Percentiles rank a stretch among this genome's conserved stretches.
These are phyloP conservation scores for Hippophae rhamnoides DNA, from an alignment of 306 rosid species.

Conservation along the genomic window DNA sequence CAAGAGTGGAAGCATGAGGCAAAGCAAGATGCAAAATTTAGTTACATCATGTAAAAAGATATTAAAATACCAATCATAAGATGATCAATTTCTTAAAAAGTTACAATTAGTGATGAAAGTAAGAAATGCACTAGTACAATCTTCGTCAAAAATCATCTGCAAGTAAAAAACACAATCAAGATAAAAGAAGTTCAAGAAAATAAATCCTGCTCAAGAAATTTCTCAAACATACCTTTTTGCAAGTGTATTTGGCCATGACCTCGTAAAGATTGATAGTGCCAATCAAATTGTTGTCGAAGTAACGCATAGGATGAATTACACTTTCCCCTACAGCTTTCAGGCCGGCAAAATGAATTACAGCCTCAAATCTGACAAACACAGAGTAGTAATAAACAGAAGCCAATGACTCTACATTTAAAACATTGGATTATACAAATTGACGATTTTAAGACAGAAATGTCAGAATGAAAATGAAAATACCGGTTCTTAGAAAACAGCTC, in stretches of 20 bases:
- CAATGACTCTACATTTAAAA: neutral
- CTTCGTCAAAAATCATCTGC: neutral
- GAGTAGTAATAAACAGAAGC: neutral
- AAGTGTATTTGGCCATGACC: constrained; percentile 68
- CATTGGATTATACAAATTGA: too few relatives aligned
- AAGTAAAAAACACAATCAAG: too few relatives aligned
- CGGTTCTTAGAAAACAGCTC: constrained; percentile 49
- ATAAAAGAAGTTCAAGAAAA: too few relatives aligned
- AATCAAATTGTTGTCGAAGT: constrained; percentile 57
- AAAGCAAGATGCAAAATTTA: neutral
- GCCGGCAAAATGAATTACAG: constrained; percentile 88
- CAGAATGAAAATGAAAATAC: constrained; percentile 18
- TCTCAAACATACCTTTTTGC: constrained; percentile 50
- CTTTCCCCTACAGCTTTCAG: constrained; percentile 89
- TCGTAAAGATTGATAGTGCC: constrained; percentile 82
- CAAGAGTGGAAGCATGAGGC: constrained; percentile 7
- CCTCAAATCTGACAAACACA: constrained; percentile 52
- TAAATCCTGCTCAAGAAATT: too few relatives aligned
- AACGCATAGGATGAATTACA: constrained; percentile 59
- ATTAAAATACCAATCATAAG: too few relatives aligned
- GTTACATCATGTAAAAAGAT: neutral
- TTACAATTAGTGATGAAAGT: neutral
- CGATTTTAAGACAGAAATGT: too few relatives aligned
- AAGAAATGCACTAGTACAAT: neutral
- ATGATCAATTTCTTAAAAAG: too few relatives aligned